Base-by-base conservation (phyloP, 345 rosid species). In the Limnanthes douglasii region DNA sequence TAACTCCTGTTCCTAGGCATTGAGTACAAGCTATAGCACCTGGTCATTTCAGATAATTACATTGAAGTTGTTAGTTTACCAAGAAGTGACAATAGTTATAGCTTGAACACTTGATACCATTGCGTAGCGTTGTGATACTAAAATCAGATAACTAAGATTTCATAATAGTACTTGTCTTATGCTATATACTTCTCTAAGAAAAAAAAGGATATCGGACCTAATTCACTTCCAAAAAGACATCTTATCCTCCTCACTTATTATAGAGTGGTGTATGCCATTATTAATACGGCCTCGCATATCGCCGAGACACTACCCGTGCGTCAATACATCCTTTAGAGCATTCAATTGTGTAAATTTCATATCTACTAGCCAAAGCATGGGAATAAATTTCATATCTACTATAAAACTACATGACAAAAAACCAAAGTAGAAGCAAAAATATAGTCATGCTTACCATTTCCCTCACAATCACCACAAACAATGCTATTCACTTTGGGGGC, bases 1-100 rank as follows among this genome's bases (percentile, higher is more conserved):
- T 88, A 44, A 83, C 84, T 27, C 93, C 97, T 10, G 60, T 57
- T 42, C 97, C 97, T 60, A 65, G 25, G 67, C 93, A 88, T 55
- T 78, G 90, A 26, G 66, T 8, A 55, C 95, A 88, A 27, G 49
- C 51, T 46, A 42, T 43, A 29, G 55, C 61, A 46, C 97, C 97
- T 78, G 68, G 33, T 2, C 26, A 29, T 24, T 18, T n/a, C 9
- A 6, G n/a, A n/a, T n/a, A n/a, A n/a, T n/a, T n/a, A n/a, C n/a
- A n/a, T n/a, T n/a, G n/a, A n/a, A n/a, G n/a, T n/a, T n/a, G n/a
- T n/a, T n/a, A n/a, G n/a, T n/a, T n/a, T n/a, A n/a, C n/a, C n/a
- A n/a, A n/a, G n/a, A n/a, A n/a, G n/a, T n/a, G n/a, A n/a, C n/a
- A n/a, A n/a, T n/a, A n/a, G n/a, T n/a, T n/a, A n/a, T n/a, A n/a